phyloP scores from a whole-genome alignment of 257 asterid species.

The Ophiorrhiza pumila region DNA sequence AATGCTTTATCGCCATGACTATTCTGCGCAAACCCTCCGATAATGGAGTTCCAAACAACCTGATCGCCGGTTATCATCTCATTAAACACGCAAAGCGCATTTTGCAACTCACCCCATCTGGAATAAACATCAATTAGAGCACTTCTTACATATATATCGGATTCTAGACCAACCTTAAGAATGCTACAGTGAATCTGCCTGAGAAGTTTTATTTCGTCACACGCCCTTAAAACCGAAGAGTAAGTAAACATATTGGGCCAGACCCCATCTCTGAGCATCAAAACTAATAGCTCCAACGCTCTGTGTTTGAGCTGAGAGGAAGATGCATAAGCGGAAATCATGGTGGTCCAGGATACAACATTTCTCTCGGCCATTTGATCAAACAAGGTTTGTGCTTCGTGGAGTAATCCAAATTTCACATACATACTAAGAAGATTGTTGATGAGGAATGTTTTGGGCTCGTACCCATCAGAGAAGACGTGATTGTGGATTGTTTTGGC shows the following conservation, averaged over 20 bases:
- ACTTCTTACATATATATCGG: constrained; percentile 81
- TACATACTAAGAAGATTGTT: constrained; percentile 75
- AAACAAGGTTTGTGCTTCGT: constrained; percentile 61
- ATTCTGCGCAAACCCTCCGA: constrained; percentile 91
- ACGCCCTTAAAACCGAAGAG: constrained; percentile 90
- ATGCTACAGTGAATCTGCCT: constrained; percentile 63
- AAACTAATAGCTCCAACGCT: constrained; percentile 60
- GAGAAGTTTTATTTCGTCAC: constrained; percentile 41
- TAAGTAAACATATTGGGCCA: constrained; percentile 81
- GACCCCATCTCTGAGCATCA: constrained; percentile 77
- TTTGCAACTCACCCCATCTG: constrained; percentile 53
- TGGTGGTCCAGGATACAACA: constrained; percentile 77
- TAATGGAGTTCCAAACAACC: constrained; percentile 83
- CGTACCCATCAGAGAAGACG: constrained; percentile 64
- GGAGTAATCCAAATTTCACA: constrained; percentile 59
- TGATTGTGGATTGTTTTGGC: constrained; percentile 62
- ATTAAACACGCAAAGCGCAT: constrained; percentile 47
- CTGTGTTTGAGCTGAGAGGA: constrained; percentile 30
- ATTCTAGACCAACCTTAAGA: constrained; percentile 76
- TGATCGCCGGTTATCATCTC: constrained; percentile 72
- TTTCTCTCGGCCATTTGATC: constrained; percentile 63
- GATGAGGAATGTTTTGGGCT: constrained; percentile 72
- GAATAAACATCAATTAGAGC: constrained; percentile 71
- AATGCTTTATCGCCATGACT: constrained; percentile 71
- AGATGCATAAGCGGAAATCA: constrained; percentile 66